Conservation (phyloP, 148 eudicot species). For the Simmondsia chinensis region DNA sequence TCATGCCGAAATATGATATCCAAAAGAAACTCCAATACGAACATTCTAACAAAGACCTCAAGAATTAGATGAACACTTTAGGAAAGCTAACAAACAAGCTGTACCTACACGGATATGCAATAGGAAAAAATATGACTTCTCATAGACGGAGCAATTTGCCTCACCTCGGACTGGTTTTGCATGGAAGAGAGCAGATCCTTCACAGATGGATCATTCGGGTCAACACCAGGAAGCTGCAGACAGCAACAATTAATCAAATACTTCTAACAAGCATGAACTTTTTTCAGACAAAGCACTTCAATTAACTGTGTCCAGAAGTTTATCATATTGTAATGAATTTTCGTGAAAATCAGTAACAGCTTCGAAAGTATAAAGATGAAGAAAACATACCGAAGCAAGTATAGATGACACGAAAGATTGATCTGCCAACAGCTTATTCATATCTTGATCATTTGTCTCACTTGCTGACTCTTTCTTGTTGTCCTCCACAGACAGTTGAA, state of each 20-base stretch:
- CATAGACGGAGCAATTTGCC: slow-evolving; percentile 8
- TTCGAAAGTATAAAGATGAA: not conserved
- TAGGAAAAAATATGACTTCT: not conserved
- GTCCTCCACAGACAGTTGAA: slow-evolving; percentile 79
- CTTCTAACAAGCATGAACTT: no score
- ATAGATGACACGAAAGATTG: slow-evolving; percentile 78
- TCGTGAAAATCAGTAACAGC: no score
- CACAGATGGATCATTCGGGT: slow-evolving; percentile 89
- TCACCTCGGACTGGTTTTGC: slow-evolving; percentile 84
- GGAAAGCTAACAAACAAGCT: not conserved
- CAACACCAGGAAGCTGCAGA: slow-evolving; percentile 93
- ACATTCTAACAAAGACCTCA: no score
- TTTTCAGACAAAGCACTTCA: no score
- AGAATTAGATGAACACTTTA: no score
- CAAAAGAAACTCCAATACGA: no score
- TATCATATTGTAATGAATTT: no score
- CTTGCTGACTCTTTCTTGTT: slow-evolving; percentile 43
- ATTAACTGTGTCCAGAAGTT: no score
- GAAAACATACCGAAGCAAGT: slow-evolving; percentile 63
- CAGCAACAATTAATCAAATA: not conserved
- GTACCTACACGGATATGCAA: no score
- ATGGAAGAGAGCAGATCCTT: slow-evolving; percentile 82
- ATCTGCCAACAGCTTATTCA: slow-evolving; percentile 70
- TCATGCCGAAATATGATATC: no score
- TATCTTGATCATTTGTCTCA: slow-evolving; percentile 54